These are phyloP conservation scores for Comarum palustre DNA, from an alignment of 306 rosid species.

Conservation along the genomic window DNA sequence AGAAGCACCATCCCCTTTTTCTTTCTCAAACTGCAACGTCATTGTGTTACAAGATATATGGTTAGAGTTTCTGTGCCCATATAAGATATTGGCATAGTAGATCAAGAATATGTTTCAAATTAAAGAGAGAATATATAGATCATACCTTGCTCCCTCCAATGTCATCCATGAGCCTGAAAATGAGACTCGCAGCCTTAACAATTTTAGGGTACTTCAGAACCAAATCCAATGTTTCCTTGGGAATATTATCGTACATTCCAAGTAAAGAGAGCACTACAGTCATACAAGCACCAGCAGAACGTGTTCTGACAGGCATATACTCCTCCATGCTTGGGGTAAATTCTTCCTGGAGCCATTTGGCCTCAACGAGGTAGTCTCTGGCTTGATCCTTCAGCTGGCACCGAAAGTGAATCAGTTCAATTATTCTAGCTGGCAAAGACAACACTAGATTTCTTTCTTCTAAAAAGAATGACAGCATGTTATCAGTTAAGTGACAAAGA, in stretches of 20 bases:
- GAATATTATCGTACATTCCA: constrained; percentile 12
- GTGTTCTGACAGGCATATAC: constrained; percentile 12
- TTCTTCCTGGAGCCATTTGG: constrained; percentile 32
- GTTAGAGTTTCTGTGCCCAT: neutral
- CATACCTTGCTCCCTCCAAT: constrained; percentile 14
- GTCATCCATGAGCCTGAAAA: constrained; percentile 21
- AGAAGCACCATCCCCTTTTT: neutral
- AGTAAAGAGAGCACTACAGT: neutral
- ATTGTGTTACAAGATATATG: neutral
- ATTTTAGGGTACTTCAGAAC: neutral
- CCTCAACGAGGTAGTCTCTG: constrained; percentile 28
- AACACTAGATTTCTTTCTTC: too few relatives aligned
- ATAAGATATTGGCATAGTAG: neutral
- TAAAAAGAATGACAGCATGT: too few relatives aligned
- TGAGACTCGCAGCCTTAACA: neutral
- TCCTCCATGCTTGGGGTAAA: constrained; percentile 33
- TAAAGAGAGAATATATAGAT: too few relatives aligned
- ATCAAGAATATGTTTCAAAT: neutral
- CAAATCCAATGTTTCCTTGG: constrained; percentile 12
- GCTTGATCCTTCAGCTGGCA: constrained; percentile 12
- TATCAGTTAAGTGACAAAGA: too few relatives aligned
- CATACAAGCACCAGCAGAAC: neutral
- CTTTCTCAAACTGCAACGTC: neutral
- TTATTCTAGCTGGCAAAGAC: too few relatives aligned
- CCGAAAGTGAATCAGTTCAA: neutral